Base-by-base conservation (phyloP, 2,329 filamentous ascomycete genomes). In the Hymenoscyphus albidus region DNA sequence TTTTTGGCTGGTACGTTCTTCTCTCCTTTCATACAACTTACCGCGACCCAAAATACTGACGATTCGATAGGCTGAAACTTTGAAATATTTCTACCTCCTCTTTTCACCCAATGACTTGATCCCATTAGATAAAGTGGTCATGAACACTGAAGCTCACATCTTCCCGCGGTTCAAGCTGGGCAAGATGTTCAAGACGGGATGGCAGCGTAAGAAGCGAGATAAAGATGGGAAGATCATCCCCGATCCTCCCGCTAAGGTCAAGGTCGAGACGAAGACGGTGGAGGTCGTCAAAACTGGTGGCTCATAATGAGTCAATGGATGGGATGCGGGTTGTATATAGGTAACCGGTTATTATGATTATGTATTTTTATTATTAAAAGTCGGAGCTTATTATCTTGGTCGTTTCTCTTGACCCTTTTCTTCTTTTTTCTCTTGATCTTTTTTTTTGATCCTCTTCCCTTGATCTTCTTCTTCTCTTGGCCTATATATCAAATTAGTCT, bases 71-170 rank as follows among this genome's bases (percentile, higher is more conserved):
- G 93, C 95, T 58, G 95, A 99, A 80, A 99, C 95, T 27, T 82
- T 99, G 56, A 99, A 99, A 79, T 99, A 99, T 76, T 90, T 99
- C 76, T 99, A 97, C 77, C 85, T 99, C 51, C 83, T 99, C 40
- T 99, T 99, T 79, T 93, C 92, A 2, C 88, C 91, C 3, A 82
- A 89, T 69, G 91, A 96, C 66, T 78, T 97, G 44, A 81, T 98
- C 54, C 92, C 93, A 1, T 82, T 99, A 39, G 90, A 95, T 71
- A 86, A 93, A 72, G 83, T 97, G 32, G 93, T 99, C 48, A 88
- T 98, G 75, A 99, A 99, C 77, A 99, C 95, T 1, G 95, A 99
- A 79, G 95, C 93, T 1, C 95, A 99, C 77, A 86, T 91, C 1
- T 83, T 99, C 65, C 95, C 95, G 7, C 83, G 90, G 48, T 99